Conservation (phyloP, 306 rosid genomes). For the Gynostemma pentaphyllum region DNA sequence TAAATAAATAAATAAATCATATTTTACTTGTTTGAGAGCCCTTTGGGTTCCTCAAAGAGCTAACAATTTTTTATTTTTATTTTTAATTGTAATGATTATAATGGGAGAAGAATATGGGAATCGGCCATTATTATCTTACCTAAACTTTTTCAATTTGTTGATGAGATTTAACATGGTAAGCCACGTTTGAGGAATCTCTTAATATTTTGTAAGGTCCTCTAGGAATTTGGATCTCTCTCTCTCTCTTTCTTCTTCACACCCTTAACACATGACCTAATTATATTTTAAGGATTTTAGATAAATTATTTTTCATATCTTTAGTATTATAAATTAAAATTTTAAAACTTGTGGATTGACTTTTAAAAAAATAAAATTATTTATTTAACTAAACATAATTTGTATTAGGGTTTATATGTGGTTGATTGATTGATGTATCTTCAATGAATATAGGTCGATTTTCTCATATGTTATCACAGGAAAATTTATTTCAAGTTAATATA, state of each 20-base stretch:
- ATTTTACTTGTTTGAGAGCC: not conserved
- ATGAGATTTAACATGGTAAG: slow-evolving; percentile 1
- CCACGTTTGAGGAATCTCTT: slow-evolving; percentile 11
- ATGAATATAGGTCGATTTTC: too few species aligned
- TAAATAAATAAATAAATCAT: not conserved
- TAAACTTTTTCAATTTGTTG: not conserved
- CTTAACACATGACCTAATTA: not conserved
- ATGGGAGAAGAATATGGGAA: not conserved
- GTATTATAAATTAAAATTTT: too few species aligned
- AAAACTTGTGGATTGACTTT: too few species aligned
- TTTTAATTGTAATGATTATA: not conserved
- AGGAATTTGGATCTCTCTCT: slow-evolving; percentile 18
- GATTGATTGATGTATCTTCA: too few species aligned
- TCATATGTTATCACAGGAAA: too few species aligned
- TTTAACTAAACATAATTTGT: too few species aligned
- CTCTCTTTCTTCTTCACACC: not conserved
- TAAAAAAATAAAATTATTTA: too few species aligned
- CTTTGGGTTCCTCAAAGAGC: not conserved
- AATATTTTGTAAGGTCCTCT: slow-evolving; percentile 9
- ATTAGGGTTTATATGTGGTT: too few species aligned
- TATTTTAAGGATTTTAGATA: not conserved
- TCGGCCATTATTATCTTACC: slow-evolving; percentile 9
- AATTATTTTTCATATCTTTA: not conserved
- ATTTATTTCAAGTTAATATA: too few species aligned
- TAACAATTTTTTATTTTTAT: not conserved